Base-by-base conservation (phyloP, 1,284 basidiomycete species). In the Sporisorium reilianum region DNA sequence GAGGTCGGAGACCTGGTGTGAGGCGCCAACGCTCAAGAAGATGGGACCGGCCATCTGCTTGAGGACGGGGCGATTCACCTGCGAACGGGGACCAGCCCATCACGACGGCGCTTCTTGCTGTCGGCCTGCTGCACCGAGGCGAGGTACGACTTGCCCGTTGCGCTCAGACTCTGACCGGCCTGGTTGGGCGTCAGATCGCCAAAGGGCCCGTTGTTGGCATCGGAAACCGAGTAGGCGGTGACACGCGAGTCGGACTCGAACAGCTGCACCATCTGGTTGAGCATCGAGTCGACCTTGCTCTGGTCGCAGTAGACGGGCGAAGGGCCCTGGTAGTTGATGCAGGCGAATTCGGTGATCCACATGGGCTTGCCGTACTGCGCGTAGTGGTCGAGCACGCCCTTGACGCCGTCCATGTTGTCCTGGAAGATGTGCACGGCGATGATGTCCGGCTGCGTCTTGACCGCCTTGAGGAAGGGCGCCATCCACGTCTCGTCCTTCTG, bases 391-490 rank as follows among this genome's bases (percentile, higher is more conserved):
- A 80, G 61, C 20, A 73, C 73, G 6, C 53, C 52, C 46, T 67
- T 74, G 49, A 80, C 72, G 14, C 68, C 64, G n/a, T 61, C 69
- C 50, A 75, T 71, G 56, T 68, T 65, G 64, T 80, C 64, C 44
- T 78, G 72, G 73, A 80, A 80, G 53, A 80, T 80, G 62, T 80
- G 79, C 0, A 80, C 78, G n/a, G 64, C 72, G 52, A 80, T 75
- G 23, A 70, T 62, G 65, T 80, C 79, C 26, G 79, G 79, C 45
- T 80, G 57, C 22, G 49, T 62, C 58, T 65, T 60, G 63, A 80
- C 58, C 5, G 55, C 62, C 14, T 59, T 49, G 18, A 80, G 60
- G 69, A 80, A 80, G 3, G 72, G 69, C 0, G 25, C 49, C 16
- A 79, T 30, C 72, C 65, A 73, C 4, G 36, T 76, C 38, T 80